Base-by-base conservation (phyloP, 2,329 filamentous ascomycete species). In the Fusarium napiforme region DNA sequence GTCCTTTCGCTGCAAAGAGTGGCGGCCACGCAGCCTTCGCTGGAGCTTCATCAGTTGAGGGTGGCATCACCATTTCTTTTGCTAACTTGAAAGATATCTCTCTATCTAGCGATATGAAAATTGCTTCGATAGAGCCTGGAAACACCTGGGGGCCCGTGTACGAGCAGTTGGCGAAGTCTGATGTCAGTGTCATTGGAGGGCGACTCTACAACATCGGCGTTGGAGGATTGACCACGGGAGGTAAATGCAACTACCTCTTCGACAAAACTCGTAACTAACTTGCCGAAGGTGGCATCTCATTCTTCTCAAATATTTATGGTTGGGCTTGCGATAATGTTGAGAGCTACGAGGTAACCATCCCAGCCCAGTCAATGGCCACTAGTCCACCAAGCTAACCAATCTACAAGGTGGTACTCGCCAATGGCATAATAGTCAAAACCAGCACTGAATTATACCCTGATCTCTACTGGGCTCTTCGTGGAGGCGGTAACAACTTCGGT, bases 21-120 rank as follows among this genome's bases (percentile, higher is more conserved):
- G 85, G 85, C n/a, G 85, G 85, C 1, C 86, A 87, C 69, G 80
- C 82, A 10, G 79, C 82, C 9, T 84, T 84, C 69, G 78, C 80
- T 1, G 82, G 81, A 11, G 78, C 81, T 7, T 83, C 84, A 0
- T 85, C 78, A 34, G 81, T 80, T 40, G 74, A 78, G 12, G 76
- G 68, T 5, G 82, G 82, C 14, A 74, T 84, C 52, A 78, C 80
- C 19, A 76, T 86, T 43, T 81, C 82, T 10, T 72, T 86, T 15
- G 78, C 78, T 30, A 76, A 77, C 16, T 69, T 86, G 11, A 83
- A 84, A 28, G 52, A 71, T 10, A 61, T 84, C 8, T 64, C 65
- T 4, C 47, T 84, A 2, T 78, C 79, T 5, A 60, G 74, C 1
- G 78, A 82, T 42, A 78, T 79, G 28, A 77, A 69, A 1, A 76